A percentile compares a stretch with the other conserved stretches of the same genome.
These are phyloP conservation scores for Aspergillus cristatus DNA, from an alignment of 495 filamentous ascomycete species.

Conservation along the genomic window DNA sequence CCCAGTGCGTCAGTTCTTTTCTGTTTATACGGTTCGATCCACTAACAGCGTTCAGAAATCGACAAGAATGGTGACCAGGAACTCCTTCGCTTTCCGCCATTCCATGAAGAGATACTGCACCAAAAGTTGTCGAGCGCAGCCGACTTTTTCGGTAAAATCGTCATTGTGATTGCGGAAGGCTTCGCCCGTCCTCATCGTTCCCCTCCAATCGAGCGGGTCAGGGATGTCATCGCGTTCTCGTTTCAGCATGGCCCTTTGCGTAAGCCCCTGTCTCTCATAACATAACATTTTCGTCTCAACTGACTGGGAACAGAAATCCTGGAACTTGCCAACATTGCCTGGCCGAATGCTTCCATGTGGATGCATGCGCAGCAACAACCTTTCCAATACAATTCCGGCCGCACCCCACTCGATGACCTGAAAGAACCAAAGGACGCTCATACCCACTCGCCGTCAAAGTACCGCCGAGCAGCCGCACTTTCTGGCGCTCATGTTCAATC, in stretches of 20 bases:
- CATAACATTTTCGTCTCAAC: too few species aligned
- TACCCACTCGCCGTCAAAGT: slow-evolving; percentile 41
- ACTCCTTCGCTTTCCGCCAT: slow-evolving; percentile 54
- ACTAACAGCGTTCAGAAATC: slow-evolving; percentile 36
- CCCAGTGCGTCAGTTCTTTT: slow-evolving; percentile 5
- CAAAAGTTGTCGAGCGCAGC: slow-evolving; percentile 65
- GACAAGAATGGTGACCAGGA: slow-evolving; percentile 53
- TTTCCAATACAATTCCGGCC: slow-evolving; percentile 24
- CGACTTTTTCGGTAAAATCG: slow-evolving; percentile 64
- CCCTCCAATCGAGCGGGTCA: slow-evolving; percentile 59
- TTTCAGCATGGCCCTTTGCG: slow-evolving; percentile 81
- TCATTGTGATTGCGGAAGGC: slow-evolving; percentile 70
- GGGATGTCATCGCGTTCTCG: slow-evolving; percentile 67
- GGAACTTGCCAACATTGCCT: slow-evolving; percentile 70
- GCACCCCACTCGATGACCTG: slow-evolving; percentile 8
- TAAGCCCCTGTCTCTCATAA: slow-evolving; percentile 25
- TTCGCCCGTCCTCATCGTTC: slow-evolving; percentile 39
- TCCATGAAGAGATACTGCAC: slow-evolving; percentile 49
- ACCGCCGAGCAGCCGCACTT: slow-evolving; percentile 6
- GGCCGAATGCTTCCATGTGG: slow-evolving; percentile 74
- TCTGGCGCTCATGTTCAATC: too few species aligned
- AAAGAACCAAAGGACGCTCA: slow-evolving; percentile 34
- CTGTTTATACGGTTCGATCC: neutral
- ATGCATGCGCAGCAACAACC: slow-evolving; percentile 25
- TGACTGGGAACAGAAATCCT: slow-evolving; percentile 51